Base-by-base conservation (phyloP, 352 stramenopile species). In the Peronosclerospora sorghi region DNA sequence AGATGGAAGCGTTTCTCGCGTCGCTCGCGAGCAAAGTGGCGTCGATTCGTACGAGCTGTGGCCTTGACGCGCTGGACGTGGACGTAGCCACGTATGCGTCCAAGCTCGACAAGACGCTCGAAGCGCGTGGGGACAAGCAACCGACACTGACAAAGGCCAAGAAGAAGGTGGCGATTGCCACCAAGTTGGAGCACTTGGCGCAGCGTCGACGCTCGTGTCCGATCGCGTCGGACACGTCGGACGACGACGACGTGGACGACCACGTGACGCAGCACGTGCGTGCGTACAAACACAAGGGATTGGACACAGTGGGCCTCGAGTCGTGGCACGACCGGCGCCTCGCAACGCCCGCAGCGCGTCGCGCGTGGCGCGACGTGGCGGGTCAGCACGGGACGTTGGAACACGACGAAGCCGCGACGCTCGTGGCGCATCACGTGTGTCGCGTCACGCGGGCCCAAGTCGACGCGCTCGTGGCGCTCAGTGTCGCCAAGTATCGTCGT, bases 351-450 rank as follows among this genome's bases (percentile, higher is more conserved):
- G 68, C 68, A 38, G 42, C 51, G 32, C 65, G 67, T n/a, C 38
- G 38, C 8, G 61, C 73, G 43, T 92, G 79, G 79, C 59, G 54
- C 32, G 63, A 76, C 12, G 59, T 62, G 28, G 79, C 75, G 0
- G 63, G 48, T 1, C 45, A 77, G 7, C 59, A 68, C 3, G 77
- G 77, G 0, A 74, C 64, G 0, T 35, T 48, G 2, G 79, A 86
- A 36, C 71, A 83, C 34, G 70, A 87, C 38, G 76, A 92, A 47
- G 76, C 72, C 1, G 73, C 76, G 15, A 86, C 76, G 69, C 43
- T 92, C 37, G 52, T 92, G 2, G 80, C 78, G 38, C 84, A 95
- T 71, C 96, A 97, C 44, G 86, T 86, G 42, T 96, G 83, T 44
- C 87, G 91, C 18, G 77, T 97, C 38, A 97, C 90, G 9, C 36